Base-by-base conservation (phyloP, 768 basidiomycete genomes). In the Royoungia palumana region DNA sequence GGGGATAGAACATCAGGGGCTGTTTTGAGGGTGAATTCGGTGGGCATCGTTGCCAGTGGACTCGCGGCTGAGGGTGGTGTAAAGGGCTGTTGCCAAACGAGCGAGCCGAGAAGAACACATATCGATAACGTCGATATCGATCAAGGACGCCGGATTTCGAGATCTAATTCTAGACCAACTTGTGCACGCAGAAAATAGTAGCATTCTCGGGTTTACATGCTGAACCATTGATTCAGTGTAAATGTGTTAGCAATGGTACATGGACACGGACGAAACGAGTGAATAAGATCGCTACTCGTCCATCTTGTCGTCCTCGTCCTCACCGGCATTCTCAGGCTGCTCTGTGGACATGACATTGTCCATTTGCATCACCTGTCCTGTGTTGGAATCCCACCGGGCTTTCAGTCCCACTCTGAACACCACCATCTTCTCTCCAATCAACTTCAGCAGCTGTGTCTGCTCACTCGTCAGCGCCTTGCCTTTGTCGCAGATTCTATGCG, bases 361-460 rank as follows among this genome's bases (percentile, higher is more conserved):
- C 16, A 85, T 64, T 65, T 84, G 75, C 2, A 74, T 71, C 32
- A 91, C 82, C 56, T 82, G 74, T 19, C 82, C 88, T 27, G 75
- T 82, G 49, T 70, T 73, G 40, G 83, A 78, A 55, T 85, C 82
- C 89, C 89, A 93, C 49, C 84, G 72, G 36, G 82, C 78, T 46
- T 81, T 75, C 49, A 91, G 67, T n/a, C 74, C 77, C 20, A 92
- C 82, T 53, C 80, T 75, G 68, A 94, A 94, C 41, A 76, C 78
- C 3, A 93, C 93, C 87, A 94, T 87, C 70, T 82, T 85, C 61
- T 93, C 80, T 11, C 91, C 92, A 35, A 93, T 81, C 52, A 98
- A 75, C 75, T 98, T 97, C 53, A 99, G 72, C 39, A 98, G 72
- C 69, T 97, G 90, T 22, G 94, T 85, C 72, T 97, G 89, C 69